Evolutionary conservation across 2,329 filamentous ascomycete genomes (phyloP).

Genomic region (Blastomyces silverae): DNA sequence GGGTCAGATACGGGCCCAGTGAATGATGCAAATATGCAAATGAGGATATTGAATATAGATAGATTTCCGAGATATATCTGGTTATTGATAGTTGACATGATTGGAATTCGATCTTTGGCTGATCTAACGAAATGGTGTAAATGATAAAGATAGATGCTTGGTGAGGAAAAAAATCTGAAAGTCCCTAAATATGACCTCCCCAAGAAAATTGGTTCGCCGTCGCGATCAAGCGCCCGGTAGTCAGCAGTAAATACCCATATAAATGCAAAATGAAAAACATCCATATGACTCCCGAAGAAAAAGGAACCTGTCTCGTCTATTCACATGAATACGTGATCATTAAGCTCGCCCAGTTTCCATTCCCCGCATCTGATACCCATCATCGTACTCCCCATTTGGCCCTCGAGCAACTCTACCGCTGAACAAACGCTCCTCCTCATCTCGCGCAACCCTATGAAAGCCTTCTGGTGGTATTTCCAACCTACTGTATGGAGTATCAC

Average conservation of each 20-base stretch:
- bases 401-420: neutral
- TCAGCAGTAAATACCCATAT: neutral
- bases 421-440: conserved; percentile 20
- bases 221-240: neutral
- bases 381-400: neutral
- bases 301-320: conserved; percentile 8
- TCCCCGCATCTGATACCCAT: conserved; percentile 8
- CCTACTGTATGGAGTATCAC: conserved; percentile 18
- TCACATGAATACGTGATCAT: neutral
- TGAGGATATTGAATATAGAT: neutral
- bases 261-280: neutral
- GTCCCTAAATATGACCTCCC: neutral
- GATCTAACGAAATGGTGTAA: conserved; percentile 24
- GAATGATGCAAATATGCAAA: too few species aligned
- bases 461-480: conserved; percentile 13
- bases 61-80: neutral
- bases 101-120: neutral
- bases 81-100: neutral
- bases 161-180: neutral
- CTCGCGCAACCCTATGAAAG: conserved; percentile 15
- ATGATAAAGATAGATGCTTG: neutral
- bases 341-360: neutral
- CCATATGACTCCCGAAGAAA: neutral
- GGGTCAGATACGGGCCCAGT: too few species aligned
- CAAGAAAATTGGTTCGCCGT: neutral